phyloP scores from a whole-genome alignment of 495 filamentous ascomycete species.

The Pseudomonodictys pantanalensis region DNA sequence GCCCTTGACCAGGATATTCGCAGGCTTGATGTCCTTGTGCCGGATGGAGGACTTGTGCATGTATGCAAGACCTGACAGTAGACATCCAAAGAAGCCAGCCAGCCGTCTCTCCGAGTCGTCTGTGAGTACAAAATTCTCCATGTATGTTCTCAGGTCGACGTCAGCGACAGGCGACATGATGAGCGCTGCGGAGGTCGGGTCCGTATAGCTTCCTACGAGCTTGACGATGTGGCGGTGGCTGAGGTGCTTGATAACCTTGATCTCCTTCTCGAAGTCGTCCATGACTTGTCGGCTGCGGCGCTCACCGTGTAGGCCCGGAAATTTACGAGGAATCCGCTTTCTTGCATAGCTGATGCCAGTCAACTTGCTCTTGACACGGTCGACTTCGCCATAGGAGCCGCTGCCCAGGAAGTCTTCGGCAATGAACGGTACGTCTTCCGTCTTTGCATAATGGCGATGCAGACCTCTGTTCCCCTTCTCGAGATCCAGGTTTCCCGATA shows the following conservation, averaged over 20 bases:
- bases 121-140: background rate
- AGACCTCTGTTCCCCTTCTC: too few species aligned
- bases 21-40: background rate
- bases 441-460: too few species aligned
- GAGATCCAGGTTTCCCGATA: too few species aligned
- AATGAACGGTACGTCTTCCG: too few species aligned
- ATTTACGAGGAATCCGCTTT: too few species aligned
- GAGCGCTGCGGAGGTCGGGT: background rate
- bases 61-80: background rate
- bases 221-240: background rate
- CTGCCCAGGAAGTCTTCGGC: too few species aligned
- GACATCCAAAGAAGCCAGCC: background rate
- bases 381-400: too few species aligned
- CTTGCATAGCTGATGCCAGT: too few species aligned
- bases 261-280: background rate
- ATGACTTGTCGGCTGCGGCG: background rate
- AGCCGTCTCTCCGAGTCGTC: background rate
- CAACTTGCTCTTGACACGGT: too few species aligned
- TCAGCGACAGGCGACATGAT: background rate
- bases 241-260: background rate
- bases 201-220: background rate
- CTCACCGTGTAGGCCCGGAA: too few species aligned
- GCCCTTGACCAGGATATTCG: background rate
- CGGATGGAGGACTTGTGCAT: background rate
- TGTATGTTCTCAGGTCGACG: background rate